These are phyloP conservation scores for Raddia distichophylla DNA, from an alignment of 176 grass and related monocot genomes.

Conservation along the genomic window DNA sequence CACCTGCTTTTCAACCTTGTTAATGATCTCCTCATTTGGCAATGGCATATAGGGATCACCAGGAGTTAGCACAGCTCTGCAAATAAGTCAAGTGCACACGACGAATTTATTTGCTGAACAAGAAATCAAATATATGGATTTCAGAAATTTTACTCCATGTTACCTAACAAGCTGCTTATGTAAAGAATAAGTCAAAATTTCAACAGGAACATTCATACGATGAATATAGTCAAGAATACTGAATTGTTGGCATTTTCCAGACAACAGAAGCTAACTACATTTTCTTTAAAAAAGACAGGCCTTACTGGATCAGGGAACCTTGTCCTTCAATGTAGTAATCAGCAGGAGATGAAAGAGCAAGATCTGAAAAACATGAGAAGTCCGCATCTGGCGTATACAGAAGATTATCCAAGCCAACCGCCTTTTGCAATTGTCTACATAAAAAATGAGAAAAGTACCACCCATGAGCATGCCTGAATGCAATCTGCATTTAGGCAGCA, in stretches of 20 bases:
- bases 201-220: constrained; percentile 5
- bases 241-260: not conserved
- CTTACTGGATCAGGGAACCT: constrained; percentile 99
- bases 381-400: constrained; percentile 95
- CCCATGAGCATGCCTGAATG: not conserved
- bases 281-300: constrained; percentile 18
- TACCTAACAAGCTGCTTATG: not conserved
- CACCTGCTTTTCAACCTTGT: constrained; percentile 90
- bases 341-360: constrained; percentile 94
- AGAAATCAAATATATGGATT: not conserved
- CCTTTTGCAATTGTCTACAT: constrained; percentile 75
- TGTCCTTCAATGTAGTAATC: constrained; percentile 96
- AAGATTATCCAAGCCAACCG: constrained; percentile 92
- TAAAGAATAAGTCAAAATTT: constrained; percentile 24
- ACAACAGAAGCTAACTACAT: not conserved
- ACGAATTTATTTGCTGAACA: constrained; percentile 29
- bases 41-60: constrained; percentile 99
- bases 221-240: constrained; percentile 9
- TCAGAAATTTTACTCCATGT: constrained; percentile 1
- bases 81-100: constrained; percentile 18
- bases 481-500: constrained; percentile 6
- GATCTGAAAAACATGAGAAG: constrained; percentile 96
- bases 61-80: constrained; percentile 94
- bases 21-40: constrained; percentile 84
- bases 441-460: constrained; percentile 32